These are phyloP conservation scores for Mycena sanguinolenta DNA, from an alignment of 768 basidiomycete species.

Conservation along the genomic window DNA sequence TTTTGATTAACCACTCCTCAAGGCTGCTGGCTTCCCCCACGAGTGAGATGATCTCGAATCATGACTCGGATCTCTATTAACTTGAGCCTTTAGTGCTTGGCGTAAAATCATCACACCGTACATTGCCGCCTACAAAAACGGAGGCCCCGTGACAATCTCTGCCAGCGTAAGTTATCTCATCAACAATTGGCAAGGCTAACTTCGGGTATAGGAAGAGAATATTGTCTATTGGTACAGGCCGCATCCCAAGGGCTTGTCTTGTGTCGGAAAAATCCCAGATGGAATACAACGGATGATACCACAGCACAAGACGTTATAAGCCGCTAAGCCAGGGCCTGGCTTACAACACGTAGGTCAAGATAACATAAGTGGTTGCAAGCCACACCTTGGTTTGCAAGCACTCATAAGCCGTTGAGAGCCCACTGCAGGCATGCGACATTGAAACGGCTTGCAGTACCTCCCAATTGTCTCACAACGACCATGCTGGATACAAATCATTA, in stretches of 20 bases:
- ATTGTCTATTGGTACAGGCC: constrained; percentile 5
- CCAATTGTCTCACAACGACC: no score
- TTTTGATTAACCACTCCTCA: neutral
- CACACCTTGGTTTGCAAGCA: no score
- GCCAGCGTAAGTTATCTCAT: neutral
- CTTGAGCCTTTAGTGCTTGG: neutral
- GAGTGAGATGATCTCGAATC: neutral
- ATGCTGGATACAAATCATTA: no score
- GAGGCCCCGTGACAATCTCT: constrained; percentile 2
- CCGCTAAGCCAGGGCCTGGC: no score
- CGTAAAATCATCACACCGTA: constrained; percentile 7
- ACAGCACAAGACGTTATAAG: no score
- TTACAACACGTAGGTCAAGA: no score
- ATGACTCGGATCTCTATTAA: neutral
- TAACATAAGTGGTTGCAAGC: no score
- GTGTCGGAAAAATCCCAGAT: no score
- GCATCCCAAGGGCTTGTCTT: neutral
- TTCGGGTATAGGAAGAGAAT: neutral
- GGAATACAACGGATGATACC: no score
- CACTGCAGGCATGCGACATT: no score
- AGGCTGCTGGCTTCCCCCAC: constrained; percentile 4
- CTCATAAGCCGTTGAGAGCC: no score
- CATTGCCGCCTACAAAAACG: constrained; percentile 8
- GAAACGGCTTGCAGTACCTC: no score
- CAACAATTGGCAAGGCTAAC: neutral